Evolutionary conservation across 1,139 yeast genomes (phyloP).

Genomic region (Suhomyces guaymorum): DNA sequence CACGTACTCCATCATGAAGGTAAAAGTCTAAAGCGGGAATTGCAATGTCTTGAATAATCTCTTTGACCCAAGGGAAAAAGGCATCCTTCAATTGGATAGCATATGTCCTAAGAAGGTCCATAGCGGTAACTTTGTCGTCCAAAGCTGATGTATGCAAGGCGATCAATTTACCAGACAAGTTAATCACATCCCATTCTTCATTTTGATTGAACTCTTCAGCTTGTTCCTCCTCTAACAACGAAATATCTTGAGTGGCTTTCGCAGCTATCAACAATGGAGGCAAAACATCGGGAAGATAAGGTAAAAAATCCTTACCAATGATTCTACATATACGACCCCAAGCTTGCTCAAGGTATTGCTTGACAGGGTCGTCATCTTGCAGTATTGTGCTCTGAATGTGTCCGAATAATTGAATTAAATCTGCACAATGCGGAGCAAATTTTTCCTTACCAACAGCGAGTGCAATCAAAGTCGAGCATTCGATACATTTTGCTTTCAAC

Average conservation of each 20-base stretch:
- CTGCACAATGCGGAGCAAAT: slow-evolving; percentile 74
- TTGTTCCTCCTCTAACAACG: slow-evolving; percentile 85
- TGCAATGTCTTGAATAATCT: slow-evolving; percentile 75
- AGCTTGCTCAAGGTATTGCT: slow-evolving; percentile 85
- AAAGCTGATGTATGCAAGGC: slow-evolving; percentile 91
- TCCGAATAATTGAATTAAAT: slow-evolving; percentile 72
- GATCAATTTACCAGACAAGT: slow-evolving; percentile 85
- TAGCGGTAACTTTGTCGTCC: slow-evolving; percentile 91
- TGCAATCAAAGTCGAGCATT: slow-evolving; percentile 92
- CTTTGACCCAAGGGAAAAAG: slow-evolving; percentile 81
- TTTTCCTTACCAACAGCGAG: slow-evolving; percentile 95
- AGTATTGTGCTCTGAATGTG: slow-evolving; percentile 62
- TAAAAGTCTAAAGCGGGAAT: slow-evolving; percentile 89
- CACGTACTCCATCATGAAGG: slow-evolving; percentile 92
- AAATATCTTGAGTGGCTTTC: slow-evolving; percentile 84
- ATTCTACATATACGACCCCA: slow-evolving; percentile 94
- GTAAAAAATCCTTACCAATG: slow-evolving; percentile 81
- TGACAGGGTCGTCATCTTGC: slow-evolving; percentile 80
- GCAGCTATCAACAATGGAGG: slow-evolving; percentile 87
- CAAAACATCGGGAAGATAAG: slow-evolving; percentile 83
- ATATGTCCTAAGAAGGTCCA: slow-evolving; percentile 84
- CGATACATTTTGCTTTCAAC: slow-evolving; percentile 90
- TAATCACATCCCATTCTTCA: slow-evolving; percentile 95
- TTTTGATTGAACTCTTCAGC: slow-evolving; percentile 78
- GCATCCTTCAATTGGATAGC: slow-evolving; percentile 82